These are phyloP conservation scores for Xerocomellus intermedius DNA, from an alignment of 768 basidiomycete species.

Conservation along the genomic window DNA sequence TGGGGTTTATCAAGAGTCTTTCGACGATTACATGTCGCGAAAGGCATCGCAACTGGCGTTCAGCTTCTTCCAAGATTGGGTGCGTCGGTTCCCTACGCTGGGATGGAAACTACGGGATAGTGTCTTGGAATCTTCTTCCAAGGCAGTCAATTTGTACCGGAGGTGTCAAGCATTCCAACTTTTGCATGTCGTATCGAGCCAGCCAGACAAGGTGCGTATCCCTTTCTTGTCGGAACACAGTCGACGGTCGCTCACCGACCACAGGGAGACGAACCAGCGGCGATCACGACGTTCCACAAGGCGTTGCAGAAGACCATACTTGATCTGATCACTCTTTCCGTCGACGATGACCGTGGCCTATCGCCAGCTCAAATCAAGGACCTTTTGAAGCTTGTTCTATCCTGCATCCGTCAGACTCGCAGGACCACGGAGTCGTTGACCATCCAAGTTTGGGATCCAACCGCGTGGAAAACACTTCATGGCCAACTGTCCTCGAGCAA, in stretches of 20 bases:
- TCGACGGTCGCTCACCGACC: conserved; percentile 8
- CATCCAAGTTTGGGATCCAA: conserved; percentile 55
- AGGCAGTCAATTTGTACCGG: conserved; percentile 75
- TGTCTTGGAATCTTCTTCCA: conserved; percentile 53
- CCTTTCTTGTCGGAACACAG: not conserved
- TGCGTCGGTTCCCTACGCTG: conserved; percentile 58
- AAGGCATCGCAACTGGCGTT: conserved; percentile 77
- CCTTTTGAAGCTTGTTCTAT: conserved; percentile 67
- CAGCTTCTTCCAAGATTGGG: conserved; percentile 76
- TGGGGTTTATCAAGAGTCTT: conserved; percentile 59
- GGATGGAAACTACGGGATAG: conserved; percentile 66
- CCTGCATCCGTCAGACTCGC: conserved; percentile 60
- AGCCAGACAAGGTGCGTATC: conserved; percentile 29
- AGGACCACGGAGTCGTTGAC: conserved; percentile 41
- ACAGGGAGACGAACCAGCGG: conserved; percentile 41
- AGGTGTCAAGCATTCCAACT: conserved; percentile 73
- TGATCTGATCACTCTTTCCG: conserved; percentile 46
- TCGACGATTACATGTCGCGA: conserved; percentile 73
- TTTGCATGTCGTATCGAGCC: conserved; percentile 59
- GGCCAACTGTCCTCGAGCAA: conserved; percentile 46
- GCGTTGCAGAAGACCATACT: conserved; percentile 49
- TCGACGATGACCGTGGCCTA: conserved; percentile 44
- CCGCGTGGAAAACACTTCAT: conserved; percentile 53
- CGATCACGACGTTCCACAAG: conserved; percentile 44
- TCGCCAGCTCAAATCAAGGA: conserved; percentile 73